Base-by-base conservation (phyloP, 2,329 filamentous ascomycete genomes). In the Rhynchosporium agropyri region DNA sequence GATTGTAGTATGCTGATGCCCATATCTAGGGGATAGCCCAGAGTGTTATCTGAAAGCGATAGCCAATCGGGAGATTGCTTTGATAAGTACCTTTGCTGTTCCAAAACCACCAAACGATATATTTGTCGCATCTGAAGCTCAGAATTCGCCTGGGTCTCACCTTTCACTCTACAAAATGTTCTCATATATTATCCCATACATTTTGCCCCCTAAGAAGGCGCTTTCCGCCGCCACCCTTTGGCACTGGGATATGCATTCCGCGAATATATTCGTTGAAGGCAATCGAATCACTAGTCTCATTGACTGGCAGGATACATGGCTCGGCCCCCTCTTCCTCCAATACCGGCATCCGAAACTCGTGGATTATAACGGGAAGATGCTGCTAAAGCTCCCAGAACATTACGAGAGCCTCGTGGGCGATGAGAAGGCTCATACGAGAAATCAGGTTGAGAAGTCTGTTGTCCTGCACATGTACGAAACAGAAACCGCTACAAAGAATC, bases 231-330 rank as follows among this genome's bases (percentile, higher is more conserved):
- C 76, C 15, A 71, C 71, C n/a, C 62, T 80, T 42, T 79, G 73
- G 75, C 76, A 80, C 69, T 69, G 66, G 38, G 76, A 79, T 68
- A 67, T 79, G 31, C 74, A 76, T 65, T 63, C 74, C 15, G 68
- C 68, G 2, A 80, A 78, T 62, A 68, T 79, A 29, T 79, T 79
- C 63, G 72, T 78, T 33, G 40, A 75, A n/a, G 64, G 72, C 29
- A 68, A 69, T 45, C 68, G 65, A 49, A 74, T 80, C 43, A 74
- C 75, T 7, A 71, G 74, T 57, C 58, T 80, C 5, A 79, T 80
- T 58, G 76, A 80, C 67, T 80, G 58, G 77, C 61, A 63, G 51
- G 51, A 55, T 42, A 55, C 26, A 55, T 63, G 61, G 62, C 59
- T 56, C 62, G 62, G 61, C 13, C 64, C 64, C 54, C 54, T 69